These are phyloP conservation scores for Byssoonygena ceratinophila DNA, from an alignment of 2,329 filamentous ascomycete genomes.

Conservation along the genomic window DNA sequence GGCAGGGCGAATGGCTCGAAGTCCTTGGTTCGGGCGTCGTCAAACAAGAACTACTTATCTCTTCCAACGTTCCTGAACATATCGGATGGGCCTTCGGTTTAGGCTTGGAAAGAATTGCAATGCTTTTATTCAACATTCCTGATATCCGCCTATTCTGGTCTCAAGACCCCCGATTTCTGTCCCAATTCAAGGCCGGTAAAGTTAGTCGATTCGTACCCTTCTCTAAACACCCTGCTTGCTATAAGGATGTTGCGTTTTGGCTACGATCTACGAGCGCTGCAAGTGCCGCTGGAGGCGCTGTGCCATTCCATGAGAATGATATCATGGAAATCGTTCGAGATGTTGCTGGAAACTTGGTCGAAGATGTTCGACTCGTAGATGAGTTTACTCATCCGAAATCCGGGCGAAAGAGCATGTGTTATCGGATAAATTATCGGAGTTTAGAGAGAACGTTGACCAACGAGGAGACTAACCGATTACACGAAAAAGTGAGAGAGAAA, in stretches of 20 bases:
- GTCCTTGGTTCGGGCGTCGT: conserved; percentile 87
- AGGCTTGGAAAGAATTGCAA: conserved; percentile 87
- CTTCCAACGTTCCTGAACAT: conserved; percentile 62
- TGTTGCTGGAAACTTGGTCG: conserved; percentile 69
- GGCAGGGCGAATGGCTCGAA: conserved; percentile 90
- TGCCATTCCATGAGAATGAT: conserved; percentile 80
- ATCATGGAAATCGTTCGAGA: conserved; percentile 89
- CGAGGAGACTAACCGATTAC: conserved; percentile 64
- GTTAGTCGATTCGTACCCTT: conserved; percentile 68
- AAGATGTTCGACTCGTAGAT: conserved; percentile 77
- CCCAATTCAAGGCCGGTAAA: conserved; percentile 56
- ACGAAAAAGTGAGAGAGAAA: conserved; percentile 54
- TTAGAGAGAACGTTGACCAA: conserved; percentile 83
- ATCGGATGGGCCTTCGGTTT: conserved; percentile 94
- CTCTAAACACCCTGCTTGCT: conserved; percentile 79
- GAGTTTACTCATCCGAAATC: conserved; percentile 83
- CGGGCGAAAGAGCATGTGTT: conserved; percentile 73
- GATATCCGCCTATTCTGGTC: conserved; percentile 98
- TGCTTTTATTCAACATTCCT: conserved; percentile 91
- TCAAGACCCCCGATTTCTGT: conserved; percentile 69
- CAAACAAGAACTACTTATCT: conserved; percentile 67
- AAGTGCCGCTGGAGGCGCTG: conserved; percentile 30
- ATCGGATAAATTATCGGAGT: conserved; percentile 87
- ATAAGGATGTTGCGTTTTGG: conserved; percentile 95
- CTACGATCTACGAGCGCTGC: conserved; percentile 40